Evolutionary conservation across 805 yeast genomes (phyloP), one percentile per base, ranked within the genome.

Genomic region (Candida orba): DNA sequence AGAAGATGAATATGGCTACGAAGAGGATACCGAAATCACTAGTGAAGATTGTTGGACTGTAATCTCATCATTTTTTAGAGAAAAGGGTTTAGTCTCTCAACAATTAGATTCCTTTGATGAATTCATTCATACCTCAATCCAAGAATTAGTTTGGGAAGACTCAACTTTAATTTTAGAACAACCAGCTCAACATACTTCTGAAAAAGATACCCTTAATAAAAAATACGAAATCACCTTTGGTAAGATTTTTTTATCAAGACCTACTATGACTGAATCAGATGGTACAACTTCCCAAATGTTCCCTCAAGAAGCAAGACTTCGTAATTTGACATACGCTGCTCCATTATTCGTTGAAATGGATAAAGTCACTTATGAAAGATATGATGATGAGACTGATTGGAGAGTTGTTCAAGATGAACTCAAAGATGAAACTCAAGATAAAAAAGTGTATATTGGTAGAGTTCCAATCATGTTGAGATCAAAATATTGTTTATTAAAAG

Each of bases 21-120:
- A 52, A 10, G 52, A 49, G 12, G 41, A 42, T 14, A 72, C 67
- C 41, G 76, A 75, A 48, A 87, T 93, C 68, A 89, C 98, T 29
- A 86, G 96, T 25, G 99, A 93, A 70, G 99, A 93, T 73, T 93
- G 99, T 68, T 93, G 99, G 99, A 83, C 95, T 29, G 98, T 93
- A 50, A 93, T 93, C 53, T 84, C 96, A 25, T 79, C 98, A 15
- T 93, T 93, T 66, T 93, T 93, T 74, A 88, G 84, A 67, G 95
- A 90, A 60, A 91, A 90, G 62, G 99, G 99, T 48, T 75, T 93
- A 53, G 99, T 93, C 25, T 89, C 98, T 22, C 99, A 93, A 69
- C 99, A 93, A 72, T 74, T 93, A 59, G 99, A 93, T 61, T 95
- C 99, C 17, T 93, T 95, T 63, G 96, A 93, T 69, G 99, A 93